Percentiles rank a stretch among this genome's conserved stretches.
phyloP scores from a whole-genome alignment of 2,329 filamentous ascomycete species.

The Passalora sequoiae region DNA sequence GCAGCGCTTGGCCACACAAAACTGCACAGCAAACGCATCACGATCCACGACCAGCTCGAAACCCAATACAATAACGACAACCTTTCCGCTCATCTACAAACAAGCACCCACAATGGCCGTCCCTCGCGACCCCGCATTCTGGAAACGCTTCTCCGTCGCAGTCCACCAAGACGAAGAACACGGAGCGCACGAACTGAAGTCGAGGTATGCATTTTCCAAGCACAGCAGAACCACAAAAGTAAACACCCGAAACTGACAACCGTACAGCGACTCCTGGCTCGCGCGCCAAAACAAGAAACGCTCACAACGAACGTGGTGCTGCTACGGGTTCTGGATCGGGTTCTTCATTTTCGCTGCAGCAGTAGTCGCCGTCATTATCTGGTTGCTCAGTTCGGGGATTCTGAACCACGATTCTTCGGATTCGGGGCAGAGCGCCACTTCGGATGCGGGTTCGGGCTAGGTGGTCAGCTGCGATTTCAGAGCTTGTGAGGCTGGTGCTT shows the following conservation, averaged over 20 bases:
- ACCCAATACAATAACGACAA: background rate
- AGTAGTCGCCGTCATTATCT: conserved; percentile 44
- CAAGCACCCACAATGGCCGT: conserved; percentile 42
- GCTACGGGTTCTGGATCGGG: conserved; percentile 45
- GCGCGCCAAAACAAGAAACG: conserved; percentile 47
- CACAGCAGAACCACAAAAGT: conserved; percentile 5
- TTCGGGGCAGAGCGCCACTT: too few species aligned
- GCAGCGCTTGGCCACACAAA: background rate
- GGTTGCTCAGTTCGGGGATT: conserved; percentile 32
- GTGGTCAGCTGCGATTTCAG: background rate
- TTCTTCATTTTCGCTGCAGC: conserved; percentile 43
- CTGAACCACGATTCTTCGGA: conserved; percentile 5
- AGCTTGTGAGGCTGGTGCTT: too few species aligned
- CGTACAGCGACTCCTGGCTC: conserved; percentile 51
- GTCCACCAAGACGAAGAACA: conserved; percentile 52
- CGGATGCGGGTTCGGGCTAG: conserved; percentile 1
- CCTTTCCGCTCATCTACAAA: too few species aligned
- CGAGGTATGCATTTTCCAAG: conserved; percentile 34
- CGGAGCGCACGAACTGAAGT: conserved; percentile 27
- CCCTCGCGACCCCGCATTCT: conserved; percentile 55
- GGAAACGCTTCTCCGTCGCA: conserved; percentile 55
- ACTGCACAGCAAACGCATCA: background rate
- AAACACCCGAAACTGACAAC: conserved; percentile 2
- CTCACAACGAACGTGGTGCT: conserved; percentile 44
- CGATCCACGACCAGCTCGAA: background rate